Conservation (phyloP, 2,329 filamentous ascomycete species). For the Fusarium multiceps region DNA sequence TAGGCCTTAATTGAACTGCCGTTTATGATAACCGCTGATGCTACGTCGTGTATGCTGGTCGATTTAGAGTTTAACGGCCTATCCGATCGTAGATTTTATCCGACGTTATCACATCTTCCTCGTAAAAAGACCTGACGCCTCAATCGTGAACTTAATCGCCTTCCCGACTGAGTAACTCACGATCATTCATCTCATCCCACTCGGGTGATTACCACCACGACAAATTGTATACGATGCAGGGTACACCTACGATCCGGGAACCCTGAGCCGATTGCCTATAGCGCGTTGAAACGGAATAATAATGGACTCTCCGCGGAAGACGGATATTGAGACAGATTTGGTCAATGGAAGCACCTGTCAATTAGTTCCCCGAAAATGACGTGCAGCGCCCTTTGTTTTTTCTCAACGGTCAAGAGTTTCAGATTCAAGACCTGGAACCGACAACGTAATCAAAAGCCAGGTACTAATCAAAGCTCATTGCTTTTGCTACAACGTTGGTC, state of each 20-base stretch:
- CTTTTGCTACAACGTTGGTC: not conserved
- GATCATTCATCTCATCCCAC: not conserved
- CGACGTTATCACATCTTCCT: not conserved
- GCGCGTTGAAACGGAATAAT: not conserved
- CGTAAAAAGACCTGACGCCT: not conserved
- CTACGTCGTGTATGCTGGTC: not conserved
- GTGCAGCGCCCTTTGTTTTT: not conserved
- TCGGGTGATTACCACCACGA: not conserved
- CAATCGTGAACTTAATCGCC: not conserved
- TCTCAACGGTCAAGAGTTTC: not conserved
- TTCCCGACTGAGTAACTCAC: rapidly evolving
- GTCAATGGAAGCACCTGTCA: not conserved
- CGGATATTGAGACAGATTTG: not conserved
- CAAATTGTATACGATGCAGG: not conserved
- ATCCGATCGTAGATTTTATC: not conserved
- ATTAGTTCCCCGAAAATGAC: not conserved
- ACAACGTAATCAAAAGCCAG: not conserved
- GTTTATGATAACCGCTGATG: not conserved
- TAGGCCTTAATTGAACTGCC: not conserved
- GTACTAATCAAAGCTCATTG: not conserved
- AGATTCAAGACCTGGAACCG: not conserved
- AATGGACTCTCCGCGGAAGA: not conserved
- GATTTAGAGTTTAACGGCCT: not conserved
- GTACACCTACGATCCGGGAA: not conserved
- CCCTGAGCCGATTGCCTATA: not conserved